Percentiles rank a stretch among this genome's conserved stretches.
These are phyloP conservation scores for Euphrasia arctica DNA, from an alignment of 305 asterid species.

Conservation along the genomic window DNA sequence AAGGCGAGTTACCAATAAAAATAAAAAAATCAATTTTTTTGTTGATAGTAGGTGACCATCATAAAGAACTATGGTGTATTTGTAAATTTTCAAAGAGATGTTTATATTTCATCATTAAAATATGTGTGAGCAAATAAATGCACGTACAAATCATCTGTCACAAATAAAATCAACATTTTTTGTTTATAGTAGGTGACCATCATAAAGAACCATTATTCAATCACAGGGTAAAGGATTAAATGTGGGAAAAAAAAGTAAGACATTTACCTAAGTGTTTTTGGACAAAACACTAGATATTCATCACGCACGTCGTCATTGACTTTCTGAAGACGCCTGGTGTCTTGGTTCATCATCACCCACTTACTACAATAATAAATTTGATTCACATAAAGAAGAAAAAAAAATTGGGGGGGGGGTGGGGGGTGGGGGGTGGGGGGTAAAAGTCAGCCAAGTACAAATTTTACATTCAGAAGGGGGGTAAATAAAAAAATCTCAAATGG, in stretches of 20 bases:
- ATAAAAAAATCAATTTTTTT: too few species aligned
- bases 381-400: neutral
- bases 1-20: neutral
- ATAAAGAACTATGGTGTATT: neutral
- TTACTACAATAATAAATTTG: conserved; percentile 54
- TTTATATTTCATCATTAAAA: neutral
- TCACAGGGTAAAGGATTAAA: neutral
- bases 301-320: conserved; percentile 96
- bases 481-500: neutral
- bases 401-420: neutral
- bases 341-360: conserved; percentile 99
- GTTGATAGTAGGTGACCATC: too few species aligned
- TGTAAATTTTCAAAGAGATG: neutral
- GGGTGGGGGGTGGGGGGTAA: neutral
- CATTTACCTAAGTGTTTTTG: conserved; percentile 53
- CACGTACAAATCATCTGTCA: neutral
- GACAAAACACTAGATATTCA: conserved; percentile 66
- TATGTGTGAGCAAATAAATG: conserved; percentile 4
- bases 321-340: conserved; percentile 91
- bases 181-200: neutral
- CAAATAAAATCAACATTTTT: conserved; percentile 1
- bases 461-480: neutral
- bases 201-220: conserved; percentile 1
- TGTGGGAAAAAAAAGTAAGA: conserved; percentile 9
- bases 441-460: neutral